Conservation (phyloP, 2,329 filamentous ascomycete species). For the Sarocladium kiliense region DNA sequence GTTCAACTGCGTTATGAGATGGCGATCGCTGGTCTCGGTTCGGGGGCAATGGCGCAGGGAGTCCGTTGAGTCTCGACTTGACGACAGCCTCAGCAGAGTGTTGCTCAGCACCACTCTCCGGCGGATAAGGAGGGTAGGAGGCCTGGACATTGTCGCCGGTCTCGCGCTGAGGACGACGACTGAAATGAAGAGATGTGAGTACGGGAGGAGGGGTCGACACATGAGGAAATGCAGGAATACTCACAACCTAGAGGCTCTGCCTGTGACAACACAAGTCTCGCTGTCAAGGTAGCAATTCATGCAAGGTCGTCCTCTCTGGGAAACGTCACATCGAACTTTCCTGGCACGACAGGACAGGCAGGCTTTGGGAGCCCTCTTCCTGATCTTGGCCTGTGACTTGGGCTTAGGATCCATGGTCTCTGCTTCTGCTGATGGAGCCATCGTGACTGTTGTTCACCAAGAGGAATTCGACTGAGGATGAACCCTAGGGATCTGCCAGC, state of each 20-base stretch:
- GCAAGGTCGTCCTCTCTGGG: slow-evolving; percentile 41
- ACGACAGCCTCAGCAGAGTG: slow-evolving; percentile 23
- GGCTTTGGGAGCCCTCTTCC: slow-evolving; percentile 44
- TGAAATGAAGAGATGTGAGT: slow-evolving; percentile 11
- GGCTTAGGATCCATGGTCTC: slow-evolving; percentile 22
- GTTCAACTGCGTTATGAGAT: not conserved
- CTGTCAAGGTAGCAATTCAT: slow-evolving; percentile 49
- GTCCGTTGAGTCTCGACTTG: slow-evolving; percentile 20
- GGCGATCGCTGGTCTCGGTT: not conserved
- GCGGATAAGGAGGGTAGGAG: slow-evolving; percentile 24
- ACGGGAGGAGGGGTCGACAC: not conserved
- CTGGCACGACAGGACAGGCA: slow-evolving; percentile 46
- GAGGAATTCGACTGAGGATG: too few species aligned
- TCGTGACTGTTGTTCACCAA: slow-evolving; percentile 5
- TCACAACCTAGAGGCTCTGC: slow-evolving; percentile 34
- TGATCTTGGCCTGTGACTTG: slow-evolving; percentile 29
- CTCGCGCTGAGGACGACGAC: slow-evolving; percentile 23
- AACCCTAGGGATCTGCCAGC: not conserved
- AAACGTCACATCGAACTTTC: slow-evolving; percentile 47
- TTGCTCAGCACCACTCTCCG: slow-evolving; percentile 19
- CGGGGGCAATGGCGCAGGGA: not conserved
- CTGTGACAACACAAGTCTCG: slow-evolving; percentile 36
- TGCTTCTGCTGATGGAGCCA: slow-evolving; percentile 13
- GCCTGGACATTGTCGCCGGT: slow-evolving; percentile 20
- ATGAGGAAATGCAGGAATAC: slow-evolving; percentile 12